Base-by-base conservation (phyloP, 179 eudicot species). In the Vitellaria paradoxa region DNA sequence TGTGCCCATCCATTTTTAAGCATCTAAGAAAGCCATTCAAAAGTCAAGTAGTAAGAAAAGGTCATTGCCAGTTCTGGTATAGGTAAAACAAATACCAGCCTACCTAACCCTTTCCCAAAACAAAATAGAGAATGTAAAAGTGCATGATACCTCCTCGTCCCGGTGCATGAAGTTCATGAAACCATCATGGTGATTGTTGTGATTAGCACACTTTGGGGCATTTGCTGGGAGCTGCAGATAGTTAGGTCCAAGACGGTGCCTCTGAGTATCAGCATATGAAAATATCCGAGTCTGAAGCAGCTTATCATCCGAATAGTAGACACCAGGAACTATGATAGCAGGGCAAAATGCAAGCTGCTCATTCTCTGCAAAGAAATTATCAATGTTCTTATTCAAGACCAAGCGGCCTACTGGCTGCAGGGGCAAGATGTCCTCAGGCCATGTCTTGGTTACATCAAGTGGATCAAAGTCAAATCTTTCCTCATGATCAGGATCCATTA, bases 181-280 rank as follows among this genome's bases (percentile, higher is more conserved):
- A 61, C 91, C 91, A 0, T 88, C 91, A 80, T 88, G 84, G 79
- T 88, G 91, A 84, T 88, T 88, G 81, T 88, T 88, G 79, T 88
- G 91, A 83, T 88, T 88, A 66, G 88, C 79, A 70, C 82, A 81
- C 79, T 88, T 86, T 52, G 91, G 91, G 40, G 91, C 85, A 86
- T 88, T 88, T 20, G 66, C 88, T 5, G 91, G 91, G 65, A 88
- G 91, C 84, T 84, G 87, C 79, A 86, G 82, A 80, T 88, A 86
- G 80, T 88, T 88, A 46, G 91, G 89, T 56, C 91, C 91, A 72
- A 88, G 89, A 37, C 91, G 86, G 81, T 88, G 87, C 81, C 91
- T 84, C 83, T 88, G 91, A 49, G 91, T 88, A 72, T 88, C 91
- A 49, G 88, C 76, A 71, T 88, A 88, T 63, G 91, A 84, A 83